Percentiles rank a stretch among this genome's conserved stretches.
These are phyloP conservation scores for Rhododendron kiyosumense DNA, from an alignment of 148 eudicot genomes.

Conservation along the genomic window DNA sequence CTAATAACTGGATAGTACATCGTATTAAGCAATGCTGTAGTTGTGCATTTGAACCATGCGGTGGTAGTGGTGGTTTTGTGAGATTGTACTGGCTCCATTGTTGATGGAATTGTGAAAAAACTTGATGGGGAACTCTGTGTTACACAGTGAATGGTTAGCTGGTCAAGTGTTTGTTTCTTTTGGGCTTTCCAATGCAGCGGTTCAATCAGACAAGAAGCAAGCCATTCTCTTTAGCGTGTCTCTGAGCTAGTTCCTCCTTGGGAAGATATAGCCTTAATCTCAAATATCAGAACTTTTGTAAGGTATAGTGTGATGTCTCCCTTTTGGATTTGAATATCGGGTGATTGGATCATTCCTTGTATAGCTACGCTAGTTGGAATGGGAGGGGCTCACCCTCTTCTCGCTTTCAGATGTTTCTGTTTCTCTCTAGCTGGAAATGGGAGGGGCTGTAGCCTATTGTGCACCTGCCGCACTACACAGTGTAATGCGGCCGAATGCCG, in stretches of 20 bases:
- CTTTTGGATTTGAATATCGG: not conserved
- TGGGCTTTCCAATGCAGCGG: not conserved
- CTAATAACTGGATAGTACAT: not conserved
- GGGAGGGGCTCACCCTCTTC: not conserved
- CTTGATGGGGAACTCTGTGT: not conserved
- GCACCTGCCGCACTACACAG: too few relatives aligned
- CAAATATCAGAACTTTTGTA: not conserved
- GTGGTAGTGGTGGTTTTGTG: not conserved
- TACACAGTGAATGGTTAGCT: not conserved
- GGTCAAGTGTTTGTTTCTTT: not conserved
- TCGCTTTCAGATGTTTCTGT: not conserved
- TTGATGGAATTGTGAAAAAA: not conserved
- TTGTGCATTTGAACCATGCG: not conserved
- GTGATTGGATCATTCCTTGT: not conserved
- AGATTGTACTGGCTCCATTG: not conserved
- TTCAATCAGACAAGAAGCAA: not conserved
- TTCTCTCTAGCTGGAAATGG: not conserved
- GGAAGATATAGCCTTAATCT: not conserved
- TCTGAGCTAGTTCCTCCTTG: not conserved
- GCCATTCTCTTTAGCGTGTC: not conserved
- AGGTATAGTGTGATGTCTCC: not conserved
- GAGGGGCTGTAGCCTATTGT: too few relatives aligned
- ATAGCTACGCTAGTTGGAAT: not conserved
- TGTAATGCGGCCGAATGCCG: too few relatives aligned
- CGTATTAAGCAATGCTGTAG: not conserved